Conservation (phyloP, 164 flowering plant genomes). For the Vitis rupestris region DNA sequence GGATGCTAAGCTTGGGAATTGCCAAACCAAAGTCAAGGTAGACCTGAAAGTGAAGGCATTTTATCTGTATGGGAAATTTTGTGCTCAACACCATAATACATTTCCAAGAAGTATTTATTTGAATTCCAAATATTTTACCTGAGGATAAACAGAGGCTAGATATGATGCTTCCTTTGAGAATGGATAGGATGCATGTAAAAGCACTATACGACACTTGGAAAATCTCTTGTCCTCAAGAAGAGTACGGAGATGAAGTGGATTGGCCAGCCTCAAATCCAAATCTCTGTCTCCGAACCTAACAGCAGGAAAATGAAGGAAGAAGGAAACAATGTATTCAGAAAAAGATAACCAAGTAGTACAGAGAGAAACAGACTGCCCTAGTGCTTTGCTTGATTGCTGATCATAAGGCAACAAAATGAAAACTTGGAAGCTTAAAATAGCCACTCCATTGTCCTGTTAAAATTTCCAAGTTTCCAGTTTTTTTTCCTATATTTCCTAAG, state of each 20-base stretch:
- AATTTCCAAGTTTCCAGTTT: not conserved
- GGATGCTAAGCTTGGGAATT: constrained; percentile 79
- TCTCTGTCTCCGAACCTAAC: constrained; percentile 89
- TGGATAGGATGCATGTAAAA: constrained; percentile 94
- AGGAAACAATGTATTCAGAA: not conserved
- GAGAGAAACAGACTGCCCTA: not conserved
- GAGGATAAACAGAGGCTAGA: constrained; percentile 85
- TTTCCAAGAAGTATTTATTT: not conserved
- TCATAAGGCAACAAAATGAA: not conserved
- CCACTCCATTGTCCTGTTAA: not conserved
- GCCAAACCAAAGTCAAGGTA: constrained; percentile 95
- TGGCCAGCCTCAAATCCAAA: constrained; percentile 78
- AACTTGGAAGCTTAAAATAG: constrained; percentile 3
- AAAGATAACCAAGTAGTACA: not conserved
- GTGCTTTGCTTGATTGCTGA: not conserved
- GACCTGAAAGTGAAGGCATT: constrained; percentile 44
- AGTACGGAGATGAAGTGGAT: constrained; percentile 85
- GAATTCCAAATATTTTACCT: constrained; percentile 36
- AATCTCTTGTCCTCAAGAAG: constrained; percentile 85
- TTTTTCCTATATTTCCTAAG: not conserved
- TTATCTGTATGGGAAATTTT: not conserved
- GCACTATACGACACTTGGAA: constrained; percentile 63
- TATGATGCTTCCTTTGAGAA: constrained; percentile 94
- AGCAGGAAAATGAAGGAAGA: not conserved
- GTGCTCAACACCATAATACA: not conserved